Conservation (phyloP, 192 early-diverging fungal species). For the Coemansia sp. region DNA sequence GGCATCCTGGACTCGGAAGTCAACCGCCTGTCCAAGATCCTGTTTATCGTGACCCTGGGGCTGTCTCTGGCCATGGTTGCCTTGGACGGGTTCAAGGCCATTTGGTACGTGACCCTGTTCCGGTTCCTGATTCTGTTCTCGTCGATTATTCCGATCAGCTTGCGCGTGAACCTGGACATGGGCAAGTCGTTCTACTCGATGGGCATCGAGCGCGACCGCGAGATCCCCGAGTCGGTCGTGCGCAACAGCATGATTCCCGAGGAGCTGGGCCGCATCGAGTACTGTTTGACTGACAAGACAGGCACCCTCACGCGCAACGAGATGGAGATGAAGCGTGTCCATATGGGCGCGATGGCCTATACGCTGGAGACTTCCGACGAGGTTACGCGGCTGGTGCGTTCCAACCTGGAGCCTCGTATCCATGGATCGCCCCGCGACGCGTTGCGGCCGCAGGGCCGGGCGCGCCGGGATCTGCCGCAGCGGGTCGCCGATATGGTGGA, state of each 20-base stretch:
- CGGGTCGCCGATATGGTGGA: slow-evolving; percentile 82
- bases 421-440: neutral
- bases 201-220: slow-evolving; percentile 81
- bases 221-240: slow-evolving; percentile 82
- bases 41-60: slow-evolving; percentile 76
- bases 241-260: slow-evolving; percentile 93
- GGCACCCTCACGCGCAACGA: slow-evolving; percentile 95
- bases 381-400: slow-evolving; percentile 61
- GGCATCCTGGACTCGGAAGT: slow-evolving; percentile 86
- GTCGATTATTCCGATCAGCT: slow-evolving; percentile 91
- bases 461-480: slow-evolving; percentile 75
- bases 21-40: slow-evolving; percentile 88
- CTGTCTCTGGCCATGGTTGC: slow-evolving; percentile 84
- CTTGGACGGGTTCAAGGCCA: slow-evolving; percentile 78
- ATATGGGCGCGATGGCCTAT: slow-evolving; percentile 95
- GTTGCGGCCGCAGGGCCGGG: slow-evolving; percentile 47
- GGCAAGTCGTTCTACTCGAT: slow-evolving; percentile 89
- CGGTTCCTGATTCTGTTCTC: slow-evolving; percentile 94
- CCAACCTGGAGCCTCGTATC: slow-evolving; percentile 22
- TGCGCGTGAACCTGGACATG: slow-evolving; percentile 95
- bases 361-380: slow-evolving; percentile 86
- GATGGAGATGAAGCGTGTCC: slow-evolving; percentile 92
- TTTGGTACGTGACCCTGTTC: slow-evolving; percentile 89
- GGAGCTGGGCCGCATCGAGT: slow-evolving; percentile 90
- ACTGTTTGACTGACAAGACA: slow-evolving; percentile 91